phyloP scores from a whole-genome alignment of 2,329 filamentous ascomycete species.

The Epichloe scottii region DNA sequence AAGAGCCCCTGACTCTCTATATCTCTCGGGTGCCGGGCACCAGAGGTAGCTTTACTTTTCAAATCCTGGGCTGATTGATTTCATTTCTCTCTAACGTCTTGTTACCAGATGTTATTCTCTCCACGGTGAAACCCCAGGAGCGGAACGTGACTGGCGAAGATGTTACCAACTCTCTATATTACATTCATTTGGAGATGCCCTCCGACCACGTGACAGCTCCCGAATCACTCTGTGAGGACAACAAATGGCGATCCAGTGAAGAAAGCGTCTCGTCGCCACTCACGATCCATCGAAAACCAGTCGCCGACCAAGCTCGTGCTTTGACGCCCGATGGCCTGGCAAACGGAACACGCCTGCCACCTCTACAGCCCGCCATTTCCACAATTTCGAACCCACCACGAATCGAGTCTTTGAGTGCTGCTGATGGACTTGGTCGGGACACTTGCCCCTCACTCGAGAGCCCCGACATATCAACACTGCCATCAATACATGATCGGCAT shows the following conservation, averaged over 20 bases:
- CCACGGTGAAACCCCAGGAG: slow-evolving; percentile 74
- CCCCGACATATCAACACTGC: background rate
- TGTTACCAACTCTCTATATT: slow-evolving; percentile 80
- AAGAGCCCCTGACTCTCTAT: slow-evolving; percentile 70
- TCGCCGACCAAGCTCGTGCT: slow-evolving; percentile 25
- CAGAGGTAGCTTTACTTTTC: slow-evolving; percentile 46
- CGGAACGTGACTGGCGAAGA: slow-evolving; percentile 85
- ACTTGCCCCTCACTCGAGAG: background rate
- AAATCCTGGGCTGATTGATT: slow-evolving; percentile 2
- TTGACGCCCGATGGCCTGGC: slow-evolving; percentile 14
- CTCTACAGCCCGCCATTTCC: background rate
- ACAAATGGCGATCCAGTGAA: slow-evolving; percentile 28
- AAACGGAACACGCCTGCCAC: slow-evolving; percentile 3
- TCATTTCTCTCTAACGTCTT: slow-evolving; percentile 3
- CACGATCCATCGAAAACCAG: slow-evolving; percentile 41
- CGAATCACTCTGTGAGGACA: slow-evolving; percentile 16
- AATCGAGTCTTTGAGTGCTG: background rate
- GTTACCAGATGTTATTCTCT: slow-evolving; percentile 73
- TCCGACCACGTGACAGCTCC: slow-evolving; percentile 36
- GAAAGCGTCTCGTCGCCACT: slow-evolving; percentile 26
- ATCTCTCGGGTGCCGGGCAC: slow-evolving; percentile 89
- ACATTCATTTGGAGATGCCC: slow-evolving; percentile 56
- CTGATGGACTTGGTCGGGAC: background rate
- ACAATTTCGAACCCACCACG: background rate
- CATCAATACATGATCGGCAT: background rate